Evolutionary conservation across 2,329 filamentous ascomycete species (phyloP).

Genomic region (Alternaria solani): DNA sequence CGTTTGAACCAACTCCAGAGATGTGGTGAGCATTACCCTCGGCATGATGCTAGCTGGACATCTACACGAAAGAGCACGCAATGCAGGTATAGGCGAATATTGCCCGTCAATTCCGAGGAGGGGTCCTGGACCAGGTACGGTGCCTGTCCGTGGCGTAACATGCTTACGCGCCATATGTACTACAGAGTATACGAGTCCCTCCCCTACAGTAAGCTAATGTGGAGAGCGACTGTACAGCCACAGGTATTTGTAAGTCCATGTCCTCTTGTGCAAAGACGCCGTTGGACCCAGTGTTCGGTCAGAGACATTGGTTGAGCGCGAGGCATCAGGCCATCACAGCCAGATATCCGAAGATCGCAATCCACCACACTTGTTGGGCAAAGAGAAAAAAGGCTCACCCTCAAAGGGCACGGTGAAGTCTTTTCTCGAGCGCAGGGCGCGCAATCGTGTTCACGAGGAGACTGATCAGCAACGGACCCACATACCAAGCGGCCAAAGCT

Average conservation of each 20-base stretch:
- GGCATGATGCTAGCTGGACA: not conserved
- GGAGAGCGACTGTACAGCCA: not conserved
- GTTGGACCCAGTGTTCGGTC: not conserved
- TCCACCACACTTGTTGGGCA: not conserved
- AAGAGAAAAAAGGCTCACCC: not conserved
- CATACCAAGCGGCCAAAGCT: constrained; percentile 21
- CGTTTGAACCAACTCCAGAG: not conserved
- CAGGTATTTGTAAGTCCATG: not conserved
- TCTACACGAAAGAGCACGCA: not conserved
- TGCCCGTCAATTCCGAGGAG: not conserved
- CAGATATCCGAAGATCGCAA: constrained; percentile 1
- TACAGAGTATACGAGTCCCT: not conserved
- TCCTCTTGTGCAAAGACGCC: not conserved
- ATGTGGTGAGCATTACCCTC: not conserved
- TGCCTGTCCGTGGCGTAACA: not conserved
- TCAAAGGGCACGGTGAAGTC: not conserved
- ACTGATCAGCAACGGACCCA: constrained; percentile 14
- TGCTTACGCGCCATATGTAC: not conserved
- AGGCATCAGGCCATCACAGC: not conserved
- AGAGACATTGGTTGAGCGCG: not conserved
- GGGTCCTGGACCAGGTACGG: not conserved
- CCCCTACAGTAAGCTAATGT: not conserved
- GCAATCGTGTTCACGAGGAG: not conserved
- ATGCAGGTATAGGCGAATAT: not conserved
- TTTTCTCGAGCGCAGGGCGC: not conserved